phyloP scores from a whole-genome alignment of 2,329 filamentous ascomycete genomes.

The Ilyonectria sp. region DNA sequence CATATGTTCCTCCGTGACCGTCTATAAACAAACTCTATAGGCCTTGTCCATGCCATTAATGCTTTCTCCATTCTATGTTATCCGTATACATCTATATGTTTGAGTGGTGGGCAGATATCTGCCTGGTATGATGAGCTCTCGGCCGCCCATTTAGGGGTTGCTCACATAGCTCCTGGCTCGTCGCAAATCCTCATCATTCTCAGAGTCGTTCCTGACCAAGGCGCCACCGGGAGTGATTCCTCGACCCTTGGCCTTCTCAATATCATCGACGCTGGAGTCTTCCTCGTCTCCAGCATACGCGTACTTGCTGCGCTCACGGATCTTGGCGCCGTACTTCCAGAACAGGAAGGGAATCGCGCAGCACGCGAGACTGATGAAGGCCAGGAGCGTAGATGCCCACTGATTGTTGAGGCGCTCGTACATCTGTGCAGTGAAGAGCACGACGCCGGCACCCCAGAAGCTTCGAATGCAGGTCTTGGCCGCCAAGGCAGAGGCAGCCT shows the following conservation, averaged over 20 bases:
- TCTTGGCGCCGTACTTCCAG: slow-evolving; percentile 81
- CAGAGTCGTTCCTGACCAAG: slow-evolving; percentile 49
- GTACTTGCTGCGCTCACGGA: slow-evolving; percentile 78
- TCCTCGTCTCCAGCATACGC: slow-evolving; percentile 77
- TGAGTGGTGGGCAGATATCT: not conserved
- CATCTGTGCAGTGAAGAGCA: slow-evolving; percentile 89
- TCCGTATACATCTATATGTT: slow-evolving; percentile 11
- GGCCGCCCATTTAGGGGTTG: slow-evolving; percentile 55
- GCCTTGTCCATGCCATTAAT: slow-evolving; percentile 13
- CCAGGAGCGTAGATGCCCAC: slow-evolving; percentile 82
- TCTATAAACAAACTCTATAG: slow-evolving; percentile 24
- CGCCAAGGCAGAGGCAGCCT: slow-evolving; percentile 85
- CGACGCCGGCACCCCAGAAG: slow-evolving; percentile 84
- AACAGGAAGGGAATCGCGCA: slow-evolving; percentile 89
- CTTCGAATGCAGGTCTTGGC: slow-evolving; percentile 86
- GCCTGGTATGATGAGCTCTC: slow-evolving; percentile 9
- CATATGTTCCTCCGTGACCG: slow-evolving; percentile 22
- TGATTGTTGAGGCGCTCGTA: slow-evolving; percentile 80
- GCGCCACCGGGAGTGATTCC: slow-evolving; percentile 42
- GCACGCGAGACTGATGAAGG: slow-evolving; percentile 82
- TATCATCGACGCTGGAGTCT: slow-evolving; percentile 48
- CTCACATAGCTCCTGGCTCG: slow-evolving; percentile 63
- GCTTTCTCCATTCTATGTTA: slow-evolving; percentile 14
- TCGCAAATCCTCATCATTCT: slow-evolving; percentile 57
- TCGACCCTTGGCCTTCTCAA: slow-evolving; percentile 55